phyloP scores from a whole-genome alignment of 2,329 filamentous ascomycete species.

The Zymoseptoria ardabiliae region DNA sequence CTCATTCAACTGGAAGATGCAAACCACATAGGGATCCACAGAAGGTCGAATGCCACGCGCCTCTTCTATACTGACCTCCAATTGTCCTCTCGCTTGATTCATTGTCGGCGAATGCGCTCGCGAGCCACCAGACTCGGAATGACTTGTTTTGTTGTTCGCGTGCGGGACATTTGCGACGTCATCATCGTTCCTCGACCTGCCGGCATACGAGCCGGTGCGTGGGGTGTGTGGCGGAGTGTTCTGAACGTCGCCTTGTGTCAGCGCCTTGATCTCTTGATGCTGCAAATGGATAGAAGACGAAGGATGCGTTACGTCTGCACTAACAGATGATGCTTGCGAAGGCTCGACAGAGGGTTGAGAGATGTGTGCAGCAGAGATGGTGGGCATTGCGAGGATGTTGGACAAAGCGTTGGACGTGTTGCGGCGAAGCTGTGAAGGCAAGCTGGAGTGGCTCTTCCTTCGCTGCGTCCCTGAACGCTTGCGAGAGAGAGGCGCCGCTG shows the following conservation, averaged over 20 bases:
- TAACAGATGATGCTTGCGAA: constrained; percentile 48
- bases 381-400: constrained; percentile 56
- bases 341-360: constrained; percentile 57
- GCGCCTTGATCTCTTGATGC: constrained; percentile 59
- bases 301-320: constrained; percentile 40
- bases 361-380: constrained; percentile 60
- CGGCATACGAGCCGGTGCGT: constrained; percentile 69
- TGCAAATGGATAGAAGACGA: constrained; percentile 44
- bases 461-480: constrained; percentile 21
- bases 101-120: constrained; percentile 47
- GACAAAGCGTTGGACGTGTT: constrained; percentile 50
- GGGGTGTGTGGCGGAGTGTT: constrained; percentile 87
- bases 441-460: constrained; percentile 18
- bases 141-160: constrained; percentile 34
- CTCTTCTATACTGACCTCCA: constrained; percentile 82
- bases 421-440: constrained; percentile 28
- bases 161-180: constrained; percentile 13
- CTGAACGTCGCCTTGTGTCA: constrained; percentile 82
- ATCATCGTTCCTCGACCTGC: constrained; percentile 30
- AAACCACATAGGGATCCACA: constrained; percentile 88
- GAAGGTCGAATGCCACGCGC: constrained; percentile 74
- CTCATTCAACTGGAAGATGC: constrained; percentile 93
- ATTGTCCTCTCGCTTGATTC: constrained; percentile 71
- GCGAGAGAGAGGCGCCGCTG: constrained; percentile 15
- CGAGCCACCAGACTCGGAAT: constrained; percentile 28